A percentile compares a stretch with the other conserved stretches of the same genome.
Evolutionary conservation across 768 basidiomycete species (phyloP).

Genomic region (Mycena albidolilacea): DNA sequence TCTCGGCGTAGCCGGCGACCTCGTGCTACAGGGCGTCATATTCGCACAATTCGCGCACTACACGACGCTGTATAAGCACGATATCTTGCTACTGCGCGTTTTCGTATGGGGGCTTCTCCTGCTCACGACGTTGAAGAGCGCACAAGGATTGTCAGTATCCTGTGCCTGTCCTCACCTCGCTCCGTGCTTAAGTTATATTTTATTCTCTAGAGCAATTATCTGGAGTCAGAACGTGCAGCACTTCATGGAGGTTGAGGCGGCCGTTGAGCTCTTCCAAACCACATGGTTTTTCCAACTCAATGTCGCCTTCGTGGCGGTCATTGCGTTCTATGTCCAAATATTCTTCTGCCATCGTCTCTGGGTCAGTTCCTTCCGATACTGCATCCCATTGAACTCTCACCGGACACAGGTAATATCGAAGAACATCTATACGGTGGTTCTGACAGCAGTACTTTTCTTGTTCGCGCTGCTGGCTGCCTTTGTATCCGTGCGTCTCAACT

Average conservation of each 20-base stretch:
- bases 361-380: background rate
- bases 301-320: background rate
- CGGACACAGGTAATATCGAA: constrained; percentile 7
- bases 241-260: background rate
- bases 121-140: constrained; percentile 2
- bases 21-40: background rate
- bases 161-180: too few relatives aligned
- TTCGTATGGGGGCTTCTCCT: background rate
- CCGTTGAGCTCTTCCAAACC: background rate
- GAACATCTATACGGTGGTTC: background rate
- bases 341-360: constrained; percentile 4
- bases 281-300: background rate
- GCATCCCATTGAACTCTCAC: background rate
- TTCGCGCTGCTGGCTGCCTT: background rate
- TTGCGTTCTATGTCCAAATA: constrained; percentile 9
- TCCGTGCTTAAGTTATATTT: background rate
- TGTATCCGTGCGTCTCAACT: background rate
- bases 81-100: background rate
- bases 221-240: background rate
- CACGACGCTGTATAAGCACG: background rate
- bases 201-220: background rate
- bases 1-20: background rate
- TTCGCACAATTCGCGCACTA: constrained; percentile 11
- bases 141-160: background rate
- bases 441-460: background rate